phyloP scores from a whole-genome alignment of 768 basidiomycete species.

The Mycena epipterygia region DNA sequence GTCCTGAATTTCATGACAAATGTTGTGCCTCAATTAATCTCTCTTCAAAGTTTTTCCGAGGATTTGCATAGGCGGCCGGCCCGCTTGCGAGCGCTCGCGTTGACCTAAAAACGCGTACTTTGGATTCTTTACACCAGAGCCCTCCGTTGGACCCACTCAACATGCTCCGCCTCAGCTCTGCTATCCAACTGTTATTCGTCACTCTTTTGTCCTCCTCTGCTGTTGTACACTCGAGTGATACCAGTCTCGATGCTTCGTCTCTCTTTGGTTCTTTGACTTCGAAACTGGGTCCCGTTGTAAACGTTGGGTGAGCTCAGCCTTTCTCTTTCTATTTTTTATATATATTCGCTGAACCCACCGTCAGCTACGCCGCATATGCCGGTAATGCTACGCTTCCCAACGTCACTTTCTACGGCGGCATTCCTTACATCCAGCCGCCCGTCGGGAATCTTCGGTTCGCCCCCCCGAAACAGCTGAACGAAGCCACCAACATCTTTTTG shows the following conservation, averaged over 20 bases:
- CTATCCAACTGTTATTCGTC: conserved; percentile 10
- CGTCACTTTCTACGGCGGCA: conserved; percentile 53
- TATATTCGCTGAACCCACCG: neutral
- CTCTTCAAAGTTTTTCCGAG: too few relatives aligned
- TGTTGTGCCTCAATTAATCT: too few relatives aligned
- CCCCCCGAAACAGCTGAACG: conserved; percentile 47
- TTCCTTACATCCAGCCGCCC: conserved; percentile 53
- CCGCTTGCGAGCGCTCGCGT: too few relatives aligned
- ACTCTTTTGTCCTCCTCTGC: conserved; percentile 26
- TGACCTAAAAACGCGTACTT: neutral
- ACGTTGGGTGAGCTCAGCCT: conserved; percentile 29
- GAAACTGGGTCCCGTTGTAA: conserved; percentile 31
- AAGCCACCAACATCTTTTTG: conserved; percentile 28
- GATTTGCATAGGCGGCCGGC: too few relatives aligned
- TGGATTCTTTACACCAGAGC: neutral
- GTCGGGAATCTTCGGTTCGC: conserved; percentile 51
- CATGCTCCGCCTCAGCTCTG: neutral
- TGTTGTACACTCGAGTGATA: neutral
- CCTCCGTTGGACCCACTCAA: neutral
- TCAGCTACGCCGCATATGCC: conserved; percentile 45
- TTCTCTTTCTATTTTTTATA: neutral
- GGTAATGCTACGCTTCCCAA: conserved; percentile 43
- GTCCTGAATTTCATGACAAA: too few relatives aligned
- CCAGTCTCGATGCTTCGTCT: neutral
- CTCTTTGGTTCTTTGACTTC: conserved; percentile 5